Percentiles rank a stretch among this genome's conserved stretches.
Conservation (phyloP, 305 asterid genomes). For the Fraxinus nigra region DNA sequence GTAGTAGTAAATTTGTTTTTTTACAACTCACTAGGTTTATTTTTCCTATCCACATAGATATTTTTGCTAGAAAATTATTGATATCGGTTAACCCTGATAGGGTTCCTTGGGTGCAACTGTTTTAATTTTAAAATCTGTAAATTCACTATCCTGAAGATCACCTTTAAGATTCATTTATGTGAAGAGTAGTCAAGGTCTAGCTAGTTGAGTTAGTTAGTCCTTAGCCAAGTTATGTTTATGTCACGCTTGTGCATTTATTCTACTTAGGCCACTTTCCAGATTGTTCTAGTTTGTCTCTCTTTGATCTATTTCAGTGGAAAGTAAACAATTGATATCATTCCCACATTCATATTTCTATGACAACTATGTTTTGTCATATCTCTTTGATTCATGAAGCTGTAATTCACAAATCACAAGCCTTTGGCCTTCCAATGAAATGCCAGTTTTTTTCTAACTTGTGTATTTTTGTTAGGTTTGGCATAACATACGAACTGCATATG, state of each 20-base stretch:
- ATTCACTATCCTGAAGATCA: not conserved
- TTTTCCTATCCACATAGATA: not conserved
- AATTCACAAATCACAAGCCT: not conserved
- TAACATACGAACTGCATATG: slow-evolving; percentile 62
- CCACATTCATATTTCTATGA: not conserved
- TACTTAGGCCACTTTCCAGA: not conserved
- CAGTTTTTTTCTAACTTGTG: slow-evolving; percentile 21
- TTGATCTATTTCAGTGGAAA: not conserved
- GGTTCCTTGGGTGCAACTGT: not conserved
- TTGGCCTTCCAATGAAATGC: not conserved
- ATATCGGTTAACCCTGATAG: not conserved
- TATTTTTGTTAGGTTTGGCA: slow-evolving; percentile 62
- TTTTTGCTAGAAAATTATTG: not conserved
- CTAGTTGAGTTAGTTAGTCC: not conserved
- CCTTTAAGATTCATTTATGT: not conserved
- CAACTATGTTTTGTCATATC: not conserved
- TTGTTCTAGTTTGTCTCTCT: not conserved
- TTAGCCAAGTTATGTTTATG: not conserved
- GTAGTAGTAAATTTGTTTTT: not conserved
- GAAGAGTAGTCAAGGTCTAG: not conserved
- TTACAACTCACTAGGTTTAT: not conserved
- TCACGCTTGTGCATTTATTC: not conserved
- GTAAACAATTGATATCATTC: not conserved
- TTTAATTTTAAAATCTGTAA: not conserved
- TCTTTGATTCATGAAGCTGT: not conserved